phyloP scores from a whole-genome alignment of 2,329 filamentous ascomycete species.

The Keithomyces neogunnii region DNA sequence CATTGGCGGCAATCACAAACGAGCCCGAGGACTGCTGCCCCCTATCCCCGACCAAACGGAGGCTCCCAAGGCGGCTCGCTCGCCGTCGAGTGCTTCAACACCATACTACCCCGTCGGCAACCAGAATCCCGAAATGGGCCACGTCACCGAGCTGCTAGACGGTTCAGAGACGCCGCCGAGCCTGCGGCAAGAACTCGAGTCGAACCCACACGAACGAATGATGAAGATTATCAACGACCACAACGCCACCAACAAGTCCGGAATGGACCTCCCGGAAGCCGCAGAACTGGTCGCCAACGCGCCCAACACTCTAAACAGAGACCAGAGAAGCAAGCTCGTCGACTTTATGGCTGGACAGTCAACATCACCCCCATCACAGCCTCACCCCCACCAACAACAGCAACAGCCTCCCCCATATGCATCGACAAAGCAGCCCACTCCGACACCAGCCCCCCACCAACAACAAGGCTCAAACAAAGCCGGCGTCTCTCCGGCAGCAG shows the following conservation, averaged over 20 bases:
- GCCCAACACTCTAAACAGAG: conserved; percentile 43
- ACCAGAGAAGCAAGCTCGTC: conserved; percentile 51
- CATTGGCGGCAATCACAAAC: conserved; percentile 37
- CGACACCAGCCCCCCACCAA: background rate
- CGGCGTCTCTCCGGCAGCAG: conserved; percentile 16
- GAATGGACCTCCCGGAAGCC: conserved; percentile 44
- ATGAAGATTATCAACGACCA: conserved; percentile 59
- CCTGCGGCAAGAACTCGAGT: conserved; percentile 47
- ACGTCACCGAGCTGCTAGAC: conserved; percentile 54
- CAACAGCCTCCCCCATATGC: conserved; percentile 13
- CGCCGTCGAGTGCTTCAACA: conserved; percentile 19
- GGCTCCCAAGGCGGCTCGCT: conserved; percentile 15
- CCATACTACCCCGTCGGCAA: conserved; percentile 17
- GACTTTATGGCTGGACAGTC: conserved; percentile 48
- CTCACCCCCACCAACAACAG: conserved; percentile 15
- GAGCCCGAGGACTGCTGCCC: conserved; percentile 44
- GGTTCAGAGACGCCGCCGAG: conserved; percentile 40
- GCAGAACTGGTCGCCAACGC: conserved; percentile 43
- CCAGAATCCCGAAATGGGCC: conserved; percentile 39
- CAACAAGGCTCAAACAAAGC: conserved; percentile 4
- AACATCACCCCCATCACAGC: conserved; percentile 10
- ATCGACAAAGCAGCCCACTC: too few species aligned
- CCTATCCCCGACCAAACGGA: conserved; percentile 37
- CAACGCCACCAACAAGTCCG: conserved; percentile 43
- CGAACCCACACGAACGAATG: conserved; percentile 52